Percentiles rank a stretch among this genome's conserved stretches.
Conservation (phyloP, 148 eudicot species). For the Persicaria tinctoria region DNA sequence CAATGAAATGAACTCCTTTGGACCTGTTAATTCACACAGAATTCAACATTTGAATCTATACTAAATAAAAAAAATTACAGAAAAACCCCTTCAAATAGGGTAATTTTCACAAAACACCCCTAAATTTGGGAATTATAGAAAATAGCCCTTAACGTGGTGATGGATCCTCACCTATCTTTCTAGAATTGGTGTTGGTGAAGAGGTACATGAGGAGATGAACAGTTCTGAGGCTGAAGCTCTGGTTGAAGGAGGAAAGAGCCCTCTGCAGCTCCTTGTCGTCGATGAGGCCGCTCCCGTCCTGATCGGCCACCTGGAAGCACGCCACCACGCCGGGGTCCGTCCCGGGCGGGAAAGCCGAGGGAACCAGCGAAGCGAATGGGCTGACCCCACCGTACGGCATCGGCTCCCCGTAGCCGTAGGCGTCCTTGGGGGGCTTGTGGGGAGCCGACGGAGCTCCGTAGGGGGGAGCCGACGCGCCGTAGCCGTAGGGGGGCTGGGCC, state of each 20-base stretch:
- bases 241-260: constrained; percentile 63
- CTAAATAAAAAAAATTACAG: no score
- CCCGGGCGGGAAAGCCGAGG: constrained; percentile 81
- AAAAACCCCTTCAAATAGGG: no score
- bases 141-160: no score
- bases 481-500: no score
- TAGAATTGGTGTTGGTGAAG: constrained; percentile 57
- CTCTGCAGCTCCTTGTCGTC: constrained; percentile 86
- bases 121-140: no score
- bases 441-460: constrained; percentile 18
- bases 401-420: background rate
- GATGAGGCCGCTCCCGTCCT: constrained; percentile 75
- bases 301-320: constrained; percentile 72
- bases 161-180: constrained; percentile 55
- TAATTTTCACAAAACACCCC: no score
- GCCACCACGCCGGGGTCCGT: constrained; percentile 73
- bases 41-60: no score
- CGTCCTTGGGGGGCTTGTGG: constrained; percentile 19
- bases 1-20: constrained; percentile 71
- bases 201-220: constrained; percentile 82
- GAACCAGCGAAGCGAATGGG: constrained; percentile 64
- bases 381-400: constrained; percentile 25
- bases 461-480: background rate
- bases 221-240: constrained; percentile 74
- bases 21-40: constrained; percentile 39